phyloP scores from a whole-genome alignment of 2,329 filamentous ascomycete genomes.

The Microcera coccophila region DNA sequence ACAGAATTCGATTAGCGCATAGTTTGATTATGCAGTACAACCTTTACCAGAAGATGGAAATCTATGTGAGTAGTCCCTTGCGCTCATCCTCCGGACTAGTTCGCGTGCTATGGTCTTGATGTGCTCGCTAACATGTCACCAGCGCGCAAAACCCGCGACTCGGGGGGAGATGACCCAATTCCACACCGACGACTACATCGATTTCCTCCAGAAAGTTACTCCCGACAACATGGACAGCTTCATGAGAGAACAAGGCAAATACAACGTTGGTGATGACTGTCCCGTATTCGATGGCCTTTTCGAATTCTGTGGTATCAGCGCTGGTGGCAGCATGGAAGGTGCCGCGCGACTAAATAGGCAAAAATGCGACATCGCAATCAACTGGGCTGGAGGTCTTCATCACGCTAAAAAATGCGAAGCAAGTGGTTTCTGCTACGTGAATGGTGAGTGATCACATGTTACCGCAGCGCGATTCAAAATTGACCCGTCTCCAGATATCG shows the following conservation, averaged over 20 bases:
- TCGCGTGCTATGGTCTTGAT: background rate
- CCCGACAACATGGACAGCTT: constrained; percentile 98
- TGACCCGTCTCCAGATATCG: constrained; percentile 64
- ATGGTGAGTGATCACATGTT: constrained; percentile 57
- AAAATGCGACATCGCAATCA: constrained; percentile 95
- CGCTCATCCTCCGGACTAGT: background rate
- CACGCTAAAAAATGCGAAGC: constrained; percentile 97
- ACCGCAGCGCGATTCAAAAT: background rate
- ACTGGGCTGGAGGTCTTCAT: constrained; percentile 96
- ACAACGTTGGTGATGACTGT: constrained; percentile 95
- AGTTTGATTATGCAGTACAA: constrained; percentile 95
- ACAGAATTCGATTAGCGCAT: constrained; percentile 90
- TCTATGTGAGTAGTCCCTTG: constrained; percentile 66
- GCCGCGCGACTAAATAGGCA: constrained; percentile 84
- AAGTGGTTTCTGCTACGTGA: constrained; percentile 97
- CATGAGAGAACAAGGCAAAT: constrained; percentile 83
- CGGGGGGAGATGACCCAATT: constrained; percentile 90
- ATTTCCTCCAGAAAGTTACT: constrained; percentile 91
- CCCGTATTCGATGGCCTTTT: constrained; percentile 98
- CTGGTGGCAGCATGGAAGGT: constrained; percentile 89
- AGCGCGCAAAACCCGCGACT: constrained; percentile 83
- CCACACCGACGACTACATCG: constrained; percentile 92
- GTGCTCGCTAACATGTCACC: constrained; percentile 30
- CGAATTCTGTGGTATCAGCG: constrained; percentile 92
- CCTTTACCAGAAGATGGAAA: constrained; percentile 93